Evolutionary conservation across 768 basidiomycete genomes (phyloP).

Genomic region (Dentipellis sp.): DNA sequence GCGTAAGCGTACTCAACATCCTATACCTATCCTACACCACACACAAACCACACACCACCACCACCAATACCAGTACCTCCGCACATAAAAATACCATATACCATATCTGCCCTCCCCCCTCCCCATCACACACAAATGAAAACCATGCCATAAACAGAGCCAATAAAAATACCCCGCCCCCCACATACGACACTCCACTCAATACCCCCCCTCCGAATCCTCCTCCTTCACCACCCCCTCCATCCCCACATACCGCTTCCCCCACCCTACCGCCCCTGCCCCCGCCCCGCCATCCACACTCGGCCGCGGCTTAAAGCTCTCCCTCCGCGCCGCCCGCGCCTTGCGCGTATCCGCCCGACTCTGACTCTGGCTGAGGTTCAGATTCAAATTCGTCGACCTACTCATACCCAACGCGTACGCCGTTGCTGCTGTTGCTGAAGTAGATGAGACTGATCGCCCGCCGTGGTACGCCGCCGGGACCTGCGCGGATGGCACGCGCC

Average conservation of each 20-base stretch:
- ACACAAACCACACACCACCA: too few relatives aligned
- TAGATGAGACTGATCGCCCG: constrained; percentile 5
- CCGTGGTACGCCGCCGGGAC: constrained; percentile 17
- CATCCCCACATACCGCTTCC: constrained; percentile 19
- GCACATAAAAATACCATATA: too few relatives aligned
- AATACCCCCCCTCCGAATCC: constrained; percentile 20
- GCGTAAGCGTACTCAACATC: too few relatives aligned
- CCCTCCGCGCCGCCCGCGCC: constrained; percentile 45
- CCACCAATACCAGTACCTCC: too few relatives aligned
- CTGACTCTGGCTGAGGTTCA: constrained; percentile 11
- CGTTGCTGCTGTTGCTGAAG: constrained; percentile 13
- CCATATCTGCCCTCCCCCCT: too few relatives aligned
- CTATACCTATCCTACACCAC: too few relatives aligned
- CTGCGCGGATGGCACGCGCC: constrained; percentile 29
- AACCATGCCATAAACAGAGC: too few relatives aligned
- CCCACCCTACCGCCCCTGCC: constrained; percentile 1
- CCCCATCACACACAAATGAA: too few relatives aligned
- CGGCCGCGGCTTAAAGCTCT: constrained; percentile 79
- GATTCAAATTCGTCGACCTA: constrained; percentile 1
- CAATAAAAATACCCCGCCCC: too few relatives aligned
- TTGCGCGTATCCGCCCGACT: constrained; percentile 34
- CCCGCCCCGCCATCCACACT: constrained; percentile 49
- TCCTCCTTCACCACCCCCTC: constrained; percentile 24
- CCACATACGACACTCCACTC: too few relatives aligned
- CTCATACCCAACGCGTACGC: constrained; percentile 13